Conservation (phyloP, 345 rosid genomes). For the sweet orange (Citrus sinensis) region DNA sequence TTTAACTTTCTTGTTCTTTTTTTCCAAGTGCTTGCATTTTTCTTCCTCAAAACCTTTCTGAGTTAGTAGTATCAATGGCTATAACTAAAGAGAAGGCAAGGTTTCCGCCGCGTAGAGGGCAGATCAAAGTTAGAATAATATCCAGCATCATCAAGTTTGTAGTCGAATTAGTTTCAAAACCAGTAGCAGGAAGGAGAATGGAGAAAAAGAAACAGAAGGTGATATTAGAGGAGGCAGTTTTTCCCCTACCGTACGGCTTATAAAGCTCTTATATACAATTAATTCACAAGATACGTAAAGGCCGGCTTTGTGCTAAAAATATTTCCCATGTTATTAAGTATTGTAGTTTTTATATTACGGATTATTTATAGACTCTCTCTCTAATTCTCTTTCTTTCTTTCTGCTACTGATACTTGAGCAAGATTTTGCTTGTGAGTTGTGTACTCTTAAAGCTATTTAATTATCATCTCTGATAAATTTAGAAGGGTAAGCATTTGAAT, state of each 20-base stretch:
- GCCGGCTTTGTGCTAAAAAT: neutral
- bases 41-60: neutral
- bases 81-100: neutral
- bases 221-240: neutral
- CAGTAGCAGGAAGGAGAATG: slow-evolving; percentile 1
- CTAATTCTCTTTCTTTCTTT: neutral
- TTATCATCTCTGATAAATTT: neutral
- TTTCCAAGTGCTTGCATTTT: neutral
- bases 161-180: neutral
- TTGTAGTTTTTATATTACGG: neutral
- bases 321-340: neutral
- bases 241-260: neutral
- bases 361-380: neutral
- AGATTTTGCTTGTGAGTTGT: neutral
- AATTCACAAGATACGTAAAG: neutral
- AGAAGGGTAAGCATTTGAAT: neutral
- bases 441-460: neutral
- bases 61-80: neutral
- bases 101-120: slow-evolving; percentile 39
- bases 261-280: neutral
- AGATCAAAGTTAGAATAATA: slow-evolving; percentile 21
- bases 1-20: neutral
- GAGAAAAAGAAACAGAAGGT: slow-evolving; percentile 8
- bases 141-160: slow-evolving; percentile 13
- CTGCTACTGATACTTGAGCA: neutral